Percentiles rank a stretch among this genome's conserved stretches.
phyloP scores from a whole-genome alignment of 2,329 filamentous ascomycete species.

The Colletotrichum incanum region DNA sequence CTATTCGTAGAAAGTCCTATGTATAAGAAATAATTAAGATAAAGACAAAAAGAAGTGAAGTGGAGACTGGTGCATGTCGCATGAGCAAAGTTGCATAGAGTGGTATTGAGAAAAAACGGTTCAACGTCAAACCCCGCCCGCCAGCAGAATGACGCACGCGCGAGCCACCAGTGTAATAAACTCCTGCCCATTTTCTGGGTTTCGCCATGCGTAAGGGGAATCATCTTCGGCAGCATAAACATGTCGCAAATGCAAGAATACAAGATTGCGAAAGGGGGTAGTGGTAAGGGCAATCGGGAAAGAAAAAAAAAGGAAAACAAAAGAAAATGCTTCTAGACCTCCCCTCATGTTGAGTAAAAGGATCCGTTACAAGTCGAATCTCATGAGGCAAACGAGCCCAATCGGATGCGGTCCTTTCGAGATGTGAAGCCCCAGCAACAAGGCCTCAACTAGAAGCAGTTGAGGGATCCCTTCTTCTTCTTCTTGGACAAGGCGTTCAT shows the following conservation, averaged over 20 bases:
- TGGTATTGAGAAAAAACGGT: slow-evolving; percentile 35
- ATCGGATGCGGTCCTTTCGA: slow-evolving; percentile 18
- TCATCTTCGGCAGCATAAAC: slow-evolving; percentile 41
- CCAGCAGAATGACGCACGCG: slow-evolving; percentile 30
- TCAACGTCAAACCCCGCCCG: slow-evolving; percentile 6
- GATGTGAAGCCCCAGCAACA: slow-evolving; percentile 33
- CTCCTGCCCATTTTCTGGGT: slow-evolving; percentile 40
- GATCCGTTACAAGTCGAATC: neutral
- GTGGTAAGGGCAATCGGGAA: slow-evolving; percentile 32
- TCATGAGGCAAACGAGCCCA: slow-evolving; percentile 47
- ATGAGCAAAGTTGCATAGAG: slow-evolving; percentile 33
- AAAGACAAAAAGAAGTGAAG: slow-evolving; percentile 29
- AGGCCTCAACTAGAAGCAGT: slow-evolving; percentile 85
- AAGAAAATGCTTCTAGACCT: neutral
- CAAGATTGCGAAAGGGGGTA: slow-evolving; percentile 37
- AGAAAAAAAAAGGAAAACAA: slow-evolving; percentile 20
- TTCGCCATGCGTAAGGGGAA: slow-evolving; percentile 44
- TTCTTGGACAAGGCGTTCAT: slow-evolving; percentile 94
- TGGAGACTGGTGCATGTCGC: slow-evolving; percentile 8
- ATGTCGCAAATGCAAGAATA: slow-evolving; percentile 38
- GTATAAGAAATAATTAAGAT: slow-evolving; percentile 34
- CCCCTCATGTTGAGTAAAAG: slow-evolving; percentile 10
- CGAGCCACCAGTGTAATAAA: slow-evolving; percentile 39
- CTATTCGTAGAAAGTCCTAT: slow-evolving; percentile 35
- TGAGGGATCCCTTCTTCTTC: slow-evolving; percentile 95